Percentiles rank a stretch among this genome's conserved stretches.
phyloP scores from a whole-genome alignment of 139 green algal species.

The Tetraselmis striata region DNA sequence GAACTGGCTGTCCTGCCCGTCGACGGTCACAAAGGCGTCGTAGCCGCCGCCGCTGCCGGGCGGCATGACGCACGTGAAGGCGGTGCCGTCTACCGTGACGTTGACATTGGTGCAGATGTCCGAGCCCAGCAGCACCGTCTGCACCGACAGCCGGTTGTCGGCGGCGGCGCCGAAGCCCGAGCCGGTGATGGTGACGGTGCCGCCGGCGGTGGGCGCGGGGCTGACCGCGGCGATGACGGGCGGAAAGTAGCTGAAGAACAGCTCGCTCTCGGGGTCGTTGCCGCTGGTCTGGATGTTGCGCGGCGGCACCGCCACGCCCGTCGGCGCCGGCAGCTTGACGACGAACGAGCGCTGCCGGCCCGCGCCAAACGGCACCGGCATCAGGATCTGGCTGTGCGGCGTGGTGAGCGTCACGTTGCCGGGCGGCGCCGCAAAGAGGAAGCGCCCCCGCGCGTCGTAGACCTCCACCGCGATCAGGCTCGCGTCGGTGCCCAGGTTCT shows the following conservation, averaged over 20 bases:
- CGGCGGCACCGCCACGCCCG: neutral
- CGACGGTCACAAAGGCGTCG: neutral
- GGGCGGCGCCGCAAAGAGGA: neutral
- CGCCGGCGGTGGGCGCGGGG: constrained; percentile 14
- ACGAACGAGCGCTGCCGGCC: neutral
- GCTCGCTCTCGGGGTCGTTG: neutral
- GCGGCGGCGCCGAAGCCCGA: constrained; percentile 14
- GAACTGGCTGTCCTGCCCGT: neutral
- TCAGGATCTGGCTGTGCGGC: neutral
- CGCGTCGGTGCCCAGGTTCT: neutral
- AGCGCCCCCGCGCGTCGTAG: neutral
- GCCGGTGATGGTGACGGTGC: constrained; percentile 18
- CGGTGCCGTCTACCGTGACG: neutral
- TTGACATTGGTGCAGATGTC: neutral
- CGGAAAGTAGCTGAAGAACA: neutral
- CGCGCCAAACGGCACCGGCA: neutral
- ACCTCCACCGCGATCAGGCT: neutral
- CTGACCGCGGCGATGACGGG: constrained; percentile 6
- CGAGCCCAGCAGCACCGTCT: neutral
- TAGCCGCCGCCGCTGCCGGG: neutral
- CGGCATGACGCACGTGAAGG: neutral
- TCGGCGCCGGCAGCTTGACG: neutral
- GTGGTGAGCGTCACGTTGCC: neutral
- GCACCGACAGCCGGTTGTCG: neutral
- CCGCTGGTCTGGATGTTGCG: neutral